Base-by-base conservation (phyloP, 306 rosid genomes). In the Leucaena leucocephala region DNA sequence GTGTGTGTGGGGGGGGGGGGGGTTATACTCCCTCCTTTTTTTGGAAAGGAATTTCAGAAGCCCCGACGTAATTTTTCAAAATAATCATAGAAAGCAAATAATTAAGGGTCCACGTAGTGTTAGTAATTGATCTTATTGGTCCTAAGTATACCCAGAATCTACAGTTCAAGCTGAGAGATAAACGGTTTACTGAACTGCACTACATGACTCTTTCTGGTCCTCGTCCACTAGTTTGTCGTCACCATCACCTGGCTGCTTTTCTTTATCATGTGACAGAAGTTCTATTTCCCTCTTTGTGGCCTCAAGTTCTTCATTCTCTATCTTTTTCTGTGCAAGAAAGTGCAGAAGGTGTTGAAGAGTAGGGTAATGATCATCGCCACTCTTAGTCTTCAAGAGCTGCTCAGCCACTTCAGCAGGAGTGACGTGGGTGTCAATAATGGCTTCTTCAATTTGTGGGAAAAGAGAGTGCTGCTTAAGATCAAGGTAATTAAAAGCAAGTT, bases 361-460 rank as follows among this genome's bases (percentile, higher is more conserved):
- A 42, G 76, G 42, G 27, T 83, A 77, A 4, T 11, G 12, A 14
- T 77, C 76, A 14, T 77, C 76, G 4, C 8, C 43, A 15, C 79
- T 61, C 89, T 83, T 80, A 52, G 15, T 49, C 55, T 49, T 49
- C 55, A 86, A 72, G 48, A 86, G 76, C 59, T 86, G 81, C 58
- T 86, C 87, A 2, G 89, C 85, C 9, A 86, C 76, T 70, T 86
- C 85, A 69, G 89, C 89, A 2, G 89, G 85, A 48, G 87, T 83
- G 2, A 86, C 81, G 38, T 46, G 68, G 10, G 85, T 43, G 17
- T 9, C 15, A 46, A 55, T 64, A 73, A 86, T 74, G 17, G 50
- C 74, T 34, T 76, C 76, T 21, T 83, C 89, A 7, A 86, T 77
- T 9, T 64, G 61, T 16, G 5, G 5, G 33, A 77, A 83, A 11